Base-by-base conservation (phyloP, 2,329 filamentous ascomycete species). In the Rhinocladiella similis region DNA sequence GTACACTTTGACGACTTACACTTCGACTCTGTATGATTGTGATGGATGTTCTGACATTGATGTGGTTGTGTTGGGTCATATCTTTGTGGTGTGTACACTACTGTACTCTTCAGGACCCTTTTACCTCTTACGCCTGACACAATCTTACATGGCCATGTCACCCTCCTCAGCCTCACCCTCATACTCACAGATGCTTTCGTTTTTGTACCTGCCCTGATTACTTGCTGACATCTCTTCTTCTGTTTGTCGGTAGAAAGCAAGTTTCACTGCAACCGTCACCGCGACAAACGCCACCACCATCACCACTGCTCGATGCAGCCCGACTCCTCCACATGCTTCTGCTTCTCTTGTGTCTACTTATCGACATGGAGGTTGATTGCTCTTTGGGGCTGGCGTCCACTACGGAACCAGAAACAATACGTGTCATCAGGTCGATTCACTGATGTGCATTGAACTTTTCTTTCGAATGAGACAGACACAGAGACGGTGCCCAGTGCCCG, bases 1-100 rank as follows among this genome's bases (percentile, higher is more conserved):
- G 57, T 64, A 65, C 50, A 46, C 56, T 9, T 20, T 53, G 13
- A 60, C 59, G 42, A 56, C 57, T 33, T 60, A 59, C 77, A 14
- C 80, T 76, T 60, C 57, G 5, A n/a, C 19, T 2, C 16, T 55
- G 20, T 60, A 57, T 41, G 57, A 62, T 22, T 62, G 60, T 29
- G 47, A 53, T 35, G 60, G 60, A 16, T 62, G 60, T 48, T 19
- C 16, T 6, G 66, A 79, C 78, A 54, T 77, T 74, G 54, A 63
- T 27, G 50, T 56, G 12, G 14, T 47, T 13, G 46, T 50, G 1
- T 35, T 50, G 18, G 47, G 60, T 38, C 42, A 59, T 27, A 41
- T 61, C 36, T 57, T 63, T 19, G 39, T 55, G 47, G 57, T 57
- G 52, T 35, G 57, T 20, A 43, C 41, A 18, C 38, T 42, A 29